Conservation (phyloP, 768 basidiomycete species). For the Collybia sordida region DNA sequence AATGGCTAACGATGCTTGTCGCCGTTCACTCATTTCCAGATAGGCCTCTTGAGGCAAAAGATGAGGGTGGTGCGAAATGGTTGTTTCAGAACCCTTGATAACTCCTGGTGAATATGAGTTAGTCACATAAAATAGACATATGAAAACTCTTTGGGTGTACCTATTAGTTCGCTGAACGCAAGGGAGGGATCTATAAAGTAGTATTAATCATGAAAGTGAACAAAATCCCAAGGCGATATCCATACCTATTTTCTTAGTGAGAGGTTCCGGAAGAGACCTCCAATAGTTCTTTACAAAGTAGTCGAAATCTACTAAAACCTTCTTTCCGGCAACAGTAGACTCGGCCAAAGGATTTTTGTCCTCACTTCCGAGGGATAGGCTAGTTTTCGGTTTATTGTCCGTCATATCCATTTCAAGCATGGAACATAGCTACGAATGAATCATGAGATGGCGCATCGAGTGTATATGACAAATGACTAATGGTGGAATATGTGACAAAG, state of each 20-base stretch:
- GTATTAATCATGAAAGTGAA: background rate
- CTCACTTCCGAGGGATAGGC: too few species aligned
- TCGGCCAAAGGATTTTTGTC: too few species aligned
- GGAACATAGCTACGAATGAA: too few species aligned
- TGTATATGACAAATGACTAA: background rate
- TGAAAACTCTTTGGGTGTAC: constrained; percentile 29
- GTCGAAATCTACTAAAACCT: too few species aligned
- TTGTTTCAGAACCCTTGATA: constrained; percentile 66
- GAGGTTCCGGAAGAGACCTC: constrained; percentile 52
- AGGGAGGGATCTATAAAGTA: constrained; percentile 56
- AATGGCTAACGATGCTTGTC: constrained; percentile 53
- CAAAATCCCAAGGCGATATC: background rate
- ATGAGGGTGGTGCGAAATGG: constrained; percentile 31
- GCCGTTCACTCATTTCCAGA: constrained; percentile 45
- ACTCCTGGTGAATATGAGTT: constrained; percentile 38
- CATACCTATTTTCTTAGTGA: constrained; percentile 55
- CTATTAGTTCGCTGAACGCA: constrained; percentile 67
- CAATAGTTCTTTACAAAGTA: constrained; percentile 57
- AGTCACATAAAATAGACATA: background rate
- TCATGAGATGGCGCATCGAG: too few species aligned
- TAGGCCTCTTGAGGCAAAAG: constrained; percentile 48
- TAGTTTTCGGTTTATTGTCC: too few species aligned
- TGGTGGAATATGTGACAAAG: constrained; percentile 3
- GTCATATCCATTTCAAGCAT: constrained; percentile 1
- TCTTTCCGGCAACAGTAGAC: too few species aligned